Evolutionary conservation across 2,329 filamentous ascomycete genomes (phyloP), one percentile per base, ranked within the genome.

Genomic region (Neurospora sp.): DNA sequence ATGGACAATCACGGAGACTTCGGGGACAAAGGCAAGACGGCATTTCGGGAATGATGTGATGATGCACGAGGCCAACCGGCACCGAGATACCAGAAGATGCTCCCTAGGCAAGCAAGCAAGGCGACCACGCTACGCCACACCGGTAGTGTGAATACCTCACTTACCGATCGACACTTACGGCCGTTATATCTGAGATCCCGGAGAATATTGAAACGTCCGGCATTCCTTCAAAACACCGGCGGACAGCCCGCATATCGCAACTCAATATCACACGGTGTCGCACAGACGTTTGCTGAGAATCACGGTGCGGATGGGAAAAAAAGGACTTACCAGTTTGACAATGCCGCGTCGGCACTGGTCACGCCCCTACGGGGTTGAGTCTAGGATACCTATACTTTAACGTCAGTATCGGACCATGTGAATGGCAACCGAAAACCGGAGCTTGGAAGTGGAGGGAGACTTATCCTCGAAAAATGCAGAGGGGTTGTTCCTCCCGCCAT

Each of bases 401-500:
- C 12, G 52, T 62, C 52, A 62, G 23, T 33, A 62, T 36, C 23
- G 52, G 52, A 36, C 52, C 52, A 36, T n/a, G 28, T 62, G 12
- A 37, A 52, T 11, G 36, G 52, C 52, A 69, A 40, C 52, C 33
- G 33, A 41, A 52, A 39, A 69, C 62, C 15, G 46, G 68, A 39
- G 65, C 68, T 38, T 69, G 4, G 41, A 23, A 67, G 28, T 71
- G 66, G 62, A 66, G 70, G 71, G 71, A 74, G 73, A 86, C 84
- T 85, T 86, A 86, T 86, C 84, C 82, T 81, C 82, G 72, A 69
- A 68, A 69, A 72, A 73, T 62, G 28, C 75, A 79, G 81, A 80
- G 83, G 84, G 84, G 80, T 80, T 80, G 78, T 80, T 62, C 80
- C 81, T 76, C 81, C 77, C 79, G 79, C 82, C 83, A 82, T 86